Conservation (phyloP, 2,329 filamentous ascomycete species). For the Talaromyces sp. region DNA sequence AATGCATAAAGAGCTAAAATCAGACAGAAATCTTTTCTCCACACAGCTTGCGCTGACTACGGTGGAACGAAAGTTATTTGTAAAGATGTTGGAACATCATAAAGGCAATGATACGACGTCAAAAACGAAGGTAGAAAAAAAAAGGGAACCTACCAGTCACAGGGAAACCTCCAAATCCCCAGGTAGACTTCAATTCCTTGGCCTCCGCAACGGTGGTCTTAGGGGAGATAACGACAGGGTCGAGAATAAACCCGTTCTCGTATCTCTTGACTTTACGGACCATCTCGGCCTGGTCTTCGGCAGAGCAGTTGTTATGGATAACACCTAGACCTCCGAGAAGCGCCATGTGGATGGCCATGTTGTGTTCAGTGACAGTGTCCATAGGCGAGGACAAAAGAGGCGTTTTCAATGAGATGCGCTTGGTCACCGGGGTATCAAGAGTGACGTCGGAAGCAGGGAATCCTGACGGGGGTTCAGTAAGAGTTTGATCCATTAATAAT, state of each 20-base stretch:
- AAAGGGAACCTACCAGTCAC: constrained; percentile 76
- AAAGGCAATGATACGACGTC: constrained; percentile 20
- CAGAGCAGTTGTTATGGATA: constrained; percentile 99
- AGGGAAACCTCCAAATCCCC: constrained; percentile 97
- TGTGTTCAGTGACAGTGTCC: constrained; percentile 98
- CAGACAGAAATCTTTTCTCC: constrained; percentile 59
- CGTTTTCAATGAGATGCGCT: constrained; percentile 91
- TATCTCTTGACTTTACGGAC: constrained; percentile 98
- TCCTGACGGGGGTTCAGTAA: constrained; percentile 42
- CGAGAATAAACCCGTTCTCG: constrained; percentile 97
- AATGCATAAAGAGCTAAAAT: constrained; percentile 24
- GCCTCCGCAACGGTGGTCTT: constrained; percentile 86
- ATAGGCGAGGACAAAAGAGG: constrained; percentile 97
- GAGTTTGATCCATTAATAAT: not conserved
- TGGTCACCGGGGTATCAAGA: constrained; percentile 88
- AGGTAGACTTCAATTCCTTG: constrained; percentile 89
- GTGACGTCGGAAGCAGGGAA: constrained; percentile 86
- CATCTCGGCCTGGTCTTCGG: constrained; percentile 96
- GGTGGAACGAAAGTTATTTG: constrained; percentile 99
- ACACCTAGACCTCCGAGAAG: constrained; percentile 61
- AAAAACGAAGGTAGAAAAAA: constrained; percentile 13
- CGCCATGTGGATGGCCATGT: constrained; percentile 93
- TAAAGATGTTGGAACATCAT: constrained; percentile 58
- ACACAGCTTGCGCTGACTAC: constrained; percentile 80
- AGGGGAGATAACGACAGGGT: constrained; percentile 86